Evolutionary conservation across 331 rosid species (phyloP).

Genomic region (Malus hybrid): DNA sequence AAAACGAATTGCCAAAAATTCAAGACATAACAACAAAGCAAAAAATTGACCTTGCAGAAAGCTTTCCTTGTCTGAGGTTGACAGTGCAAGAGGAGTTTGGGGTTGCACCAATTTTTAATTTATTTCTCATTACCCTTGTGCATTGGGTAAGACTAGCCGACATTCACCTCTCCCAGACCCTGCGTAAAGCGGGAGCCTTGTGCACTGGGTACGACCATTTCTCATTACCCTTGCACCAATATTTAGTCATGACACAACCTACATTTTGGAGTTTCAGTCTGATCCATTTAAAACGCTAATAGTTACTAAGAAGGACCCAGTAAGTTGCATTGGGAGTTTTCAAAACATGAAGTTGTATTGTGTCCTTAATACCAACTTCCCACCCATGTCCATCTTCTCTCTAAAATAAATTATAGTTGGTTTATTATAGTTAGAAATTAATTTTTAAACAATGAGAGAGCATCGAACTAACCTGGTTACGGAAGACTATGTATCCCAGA

Average conservation of each 20-base stretch:
- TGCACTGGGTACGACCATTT: no score
- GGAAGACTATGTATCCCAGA: conserved; percentile 57
- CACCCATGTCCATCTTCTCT: background rate
- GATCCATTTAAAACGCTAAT: background rate
- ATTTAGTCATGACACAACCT: background rate
- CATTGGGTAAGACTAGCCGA: no score
- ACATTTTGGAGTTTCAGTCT: background rate
- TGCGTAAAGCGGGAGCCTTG: no score
- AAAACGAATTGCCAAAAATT: background rate
- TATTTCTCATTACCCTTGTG: background rate
- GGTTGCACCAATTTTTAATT: background rate
- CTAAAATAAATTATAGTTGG: background rate
- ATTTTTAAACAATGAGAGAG: background rate
- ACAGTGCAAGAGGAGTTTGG: background rate
- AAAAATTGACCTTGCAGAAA: background rate
- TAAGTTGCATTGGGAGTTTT: background rate
- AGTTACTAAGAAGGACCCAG: background rate
- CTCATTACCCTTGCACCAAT: background rate
- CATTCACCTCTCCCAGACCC: no score
- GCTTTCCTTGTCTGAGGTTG: background rate
- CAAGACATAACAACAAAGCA: background rate
- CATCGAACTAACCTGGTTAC: conserved; percentile 55
- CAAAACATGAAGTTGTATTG: background rate
- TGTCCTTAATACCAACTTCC: background rate
- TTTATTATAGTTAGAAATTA: background rate